phyloP scores from a whole-genome alignment of 352 stramenopile genomes.

The Pythium rhizo-oryzae region DNA sequence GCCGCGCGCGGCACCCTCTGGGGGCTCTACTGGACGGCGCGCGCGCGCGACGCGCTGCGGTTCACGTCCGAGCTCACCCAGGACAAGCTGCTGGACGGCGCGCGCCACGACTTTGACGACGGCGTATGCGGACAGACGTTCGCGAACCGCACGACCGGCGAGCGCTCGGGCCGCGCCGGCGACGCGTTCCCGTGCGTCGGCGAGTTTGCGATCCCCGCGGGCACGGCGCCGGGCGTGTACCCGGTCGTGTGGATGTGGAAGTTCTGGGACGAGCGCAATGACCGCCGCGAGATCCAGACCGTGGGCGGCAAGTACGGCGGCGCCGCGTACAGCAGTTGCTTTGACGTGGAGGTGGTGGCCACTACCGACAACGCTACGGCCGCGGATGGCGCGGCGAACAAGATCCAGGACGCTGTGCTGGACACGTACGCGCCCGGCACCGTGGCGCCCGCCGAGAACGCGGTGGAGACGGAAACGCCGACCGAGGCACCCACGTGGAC shows the following conservation, averaged over 20 bases:
- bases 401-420: not conserved
- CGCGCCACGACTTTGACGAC: conserved; percentile 67
- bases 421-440: conserved; percentile 11
- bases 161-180: conserved; percentile 38
- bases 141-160: conserved; percentile 18
- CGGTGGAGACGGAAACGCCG: not conserved
- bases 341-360: conserved; percentile 47
- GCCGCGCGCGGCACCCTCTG: conserved; percentile 50
- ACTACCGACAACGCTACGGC: not conserved
- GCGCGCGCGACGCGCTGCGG: conserved; percentile 34
- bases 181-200: conserved; percentile 54
- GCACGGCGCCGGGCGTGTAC: conserved; percentile 46
- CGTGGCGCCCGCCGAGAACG: not conserved
- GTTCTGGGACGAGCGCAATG: conserved; percentile 52
- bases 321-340: conserved; percentile 62
- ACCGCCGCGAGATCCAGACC: conserved; percentile 42
- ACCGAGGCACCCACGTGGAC: not conserved
- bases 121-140: conserved; percentile 55
- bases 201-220: conserved; percentile 38
- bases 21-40: conserved; percentile 57
- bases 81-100: conserved; percentile 48
- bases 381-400: not conserved
- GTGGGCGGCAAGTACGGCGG: conserved; percentile 49
- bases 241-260: conserved; percentile 73
- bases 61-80: conserved; percentile 48